Percentiles rank a stretch among this genome's conserved stretches.
Evolutionary conservation across 1,284 basidiomycete genomes (phyloP).

Genomic region (Erythrobasidium hasegawianum): DNA sequence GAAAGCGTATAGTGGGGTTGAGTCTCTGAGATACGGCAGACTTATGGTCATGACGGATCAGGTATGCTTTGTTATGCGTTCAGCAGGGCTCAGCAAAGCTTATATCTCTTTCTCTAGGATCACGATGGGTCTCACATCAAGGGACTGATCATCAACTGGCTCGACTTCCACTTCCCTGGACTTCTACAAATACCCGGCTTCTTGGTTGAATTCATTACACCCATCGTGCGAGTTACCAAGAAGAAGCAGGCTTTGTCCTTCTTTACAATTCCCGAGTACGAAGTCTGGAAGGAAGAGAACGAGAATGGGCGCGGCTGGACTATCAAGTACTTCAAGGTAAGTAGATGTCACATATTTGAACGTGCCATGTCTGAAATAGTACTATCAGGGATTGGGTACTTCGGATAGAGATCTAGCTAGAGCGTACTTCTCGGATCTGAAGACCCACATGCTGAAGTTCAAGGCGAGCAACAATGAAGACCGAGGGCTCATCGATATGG

Average conservation of each 20-base stretch:
- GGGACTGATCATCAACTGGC: slow-evolving; percentile 94
- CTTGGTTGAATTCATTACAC: slow-evolving; percentile 97
- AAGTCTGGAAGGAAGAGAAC: slow-evolving; percentile 81
- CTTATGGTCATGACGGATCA: slow-evolving; percentile 99
- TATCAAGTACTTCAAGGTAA: slow-evolving; percentile 92
- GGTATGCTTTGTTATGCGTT: slow-evolving; percentile 53
- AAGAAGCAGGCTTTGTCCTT: slow-evolving; percentile 78
- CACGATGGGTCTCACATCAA: slow-evolving; percentile 99
- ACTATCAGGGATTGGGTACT: slow-evolving; percentile 83
- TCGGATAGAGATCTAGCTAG: slow-evolving; percentile 82
- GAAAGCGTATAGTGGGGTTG: slow-evolving; percentile 72
- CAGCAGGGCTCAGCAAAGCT: no score
- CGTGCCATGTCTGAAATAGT: slow-evolving; percentile 2
- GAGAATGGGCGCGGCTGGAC: slow-evolving; percentile 80
- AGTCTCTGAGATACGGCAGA: slow-evolving; percentile 82
- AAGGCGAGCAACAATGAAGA: slow-evolving; percentile 76
- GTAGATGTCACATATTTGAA: slow-evolving; percentile 35
- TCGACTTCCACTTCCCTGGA: slow-evolving; percentile 96
- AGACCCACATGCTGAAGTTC: slow-evolving; percentile 92
- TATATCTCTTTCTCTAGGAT: slow-evolving; percentile 60
- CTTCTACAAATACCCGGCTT: slow-evolving; percentile 87
- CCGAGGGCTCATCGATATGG: slow-evolving; percentile 86
- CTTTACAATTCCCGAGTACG: slow-evolving; percentile 97
- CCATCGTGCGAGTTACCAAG: slow-evolving; percentile 85
- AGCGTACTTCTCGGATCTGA: slow-evolving; percentile 88